Percentiles rank a stretch among this genome's conserved stretches.
Conservation (phyloP, 495 filamentous ascomycete species). For the Lophiotrema nucula region DNA sequence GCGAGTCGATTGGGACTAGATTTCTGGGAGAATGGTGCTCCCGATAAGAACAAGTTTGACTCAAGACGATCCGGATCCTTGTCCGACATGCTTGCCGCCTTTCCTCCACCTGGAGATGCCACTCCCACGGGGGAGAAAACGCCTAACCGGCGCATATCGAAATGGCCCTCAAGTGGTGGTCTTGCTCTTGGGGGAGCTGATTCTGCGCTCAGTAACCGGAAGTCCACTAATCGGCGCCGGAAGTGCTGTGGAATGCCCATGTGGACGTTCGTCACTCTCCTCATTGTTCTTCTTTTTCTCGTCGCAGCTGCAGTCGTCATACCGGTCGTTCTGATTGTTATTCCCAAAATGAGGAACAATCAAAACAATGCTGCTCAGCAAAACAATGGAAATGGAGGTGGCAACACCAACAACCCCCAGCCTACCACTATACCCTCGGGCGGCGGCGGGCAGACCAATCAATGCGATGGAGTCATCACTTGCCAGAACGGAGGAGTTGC, state of each 20-base stretch:
- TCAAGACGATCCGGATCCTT: constrained; percentile 60
- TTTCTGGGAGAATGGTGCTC: constrained; percentile 45
- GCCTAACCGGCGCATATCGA: constrained; percentile 39
- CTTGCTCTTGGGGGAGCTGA: neutral
- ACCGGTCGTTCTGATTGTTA: constrained; percentile 76
- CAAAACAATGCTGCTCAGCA: constrained; percentile 42
- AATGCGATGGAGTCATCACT: constrained; percentile 42
- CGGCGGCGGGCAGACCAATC: constrained; percentile 1
- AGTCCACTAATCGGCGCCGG: constrained; percentile 35
- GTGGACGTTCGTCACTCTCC: constrained; percentile 72
- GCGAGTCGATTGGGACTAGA: constrained; percentile 64
- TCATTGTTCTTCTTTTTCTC: constrained; percentile 68
- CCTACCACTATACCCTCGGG: constrained; percentile 1
- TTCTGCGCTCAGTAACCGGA: constrained; percentile 15
- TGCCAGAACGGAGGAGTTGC: constrained; percentile 83
- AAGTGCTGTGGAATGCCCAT: constrained; percentile 77
- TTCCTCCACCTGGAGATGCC: constrained; percentile 74
- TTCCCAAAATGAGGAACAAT: constrained; percentile 54
- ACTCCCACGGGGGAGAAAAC: constrained; percentile 44
- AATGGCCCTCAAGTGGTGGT: constrained; percentile 31
- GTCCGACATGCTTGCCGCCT: constrained; percentile 87
- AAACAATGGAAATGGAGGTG: neutral
- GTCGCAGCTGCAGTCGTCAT: constrained; percentile 85
- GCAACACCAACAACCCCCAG: constrained; percentile 12
- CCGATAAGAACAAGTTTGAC: constrained; percentile 42